Base-by-base conservation (phyloP, 371 early-diverging fungal genomes). In the Blakeslea trispora region DNA sequence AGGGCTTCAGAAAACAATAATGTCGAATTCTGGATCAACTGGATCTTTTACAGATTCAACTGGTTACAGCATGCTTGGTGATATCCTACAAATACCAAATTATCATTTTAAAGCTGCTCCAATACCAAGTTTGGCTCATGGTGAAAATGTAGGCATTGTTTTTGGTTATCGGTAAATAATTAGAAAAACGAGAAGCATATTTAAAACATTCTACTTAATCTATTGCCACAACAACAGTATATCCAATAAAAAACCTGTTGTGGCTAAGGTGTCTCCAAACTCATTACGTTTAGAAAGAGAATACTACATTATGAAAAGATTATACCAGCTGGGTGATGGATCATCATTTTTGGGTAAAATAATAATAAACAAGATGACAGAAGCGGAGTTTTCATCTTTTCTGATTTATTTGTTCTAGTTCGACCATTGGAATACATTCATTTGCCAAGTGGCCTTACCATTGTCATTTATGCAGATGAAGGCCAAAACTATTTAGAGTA, bases 261-360 rank as follows among this genome's bases (percentile, higher is more conserved):
- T 76, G 7, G 76, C 73, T 10, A 76, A 76, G 55, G 53, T 72
- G 37, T 76, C 76, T 4, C 51, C 66, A 5, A 63, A 61, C 43
- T 72, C 76, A n/a, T 24, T 76, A n/a, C 50, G 64, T 10, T 50
- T 76, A 15, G 76, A 76, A 60, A 44, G 76, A 44, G 76, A 76
- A 46, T 76, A 66, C 50, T 71, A 73, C 48, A 65, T 75, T 15
- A 72, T 69, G 61, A 72, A 69, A 22, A 61, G 69, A 56, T 34
- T 75, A 15, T 69, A 69, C 54, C 67, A 75, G 50, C 47, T 65
- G 7, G 23, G 56, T 8, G 76, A 75, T 50, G 73, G 73, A 18
- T 51, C 65, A 2, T 61, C 64, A 13, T 65, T 63, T 54, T 9
- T 74, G 17, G 75, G 75, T 71, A 71, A 52, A 17, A 42, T n/a